Percentiles rank a stretch among this genome's conserved stretches.
Evolutionary conservation across 108 stramenopile genomes (phyloP).

Genomic region (Epithemia pelagica): DNA sequence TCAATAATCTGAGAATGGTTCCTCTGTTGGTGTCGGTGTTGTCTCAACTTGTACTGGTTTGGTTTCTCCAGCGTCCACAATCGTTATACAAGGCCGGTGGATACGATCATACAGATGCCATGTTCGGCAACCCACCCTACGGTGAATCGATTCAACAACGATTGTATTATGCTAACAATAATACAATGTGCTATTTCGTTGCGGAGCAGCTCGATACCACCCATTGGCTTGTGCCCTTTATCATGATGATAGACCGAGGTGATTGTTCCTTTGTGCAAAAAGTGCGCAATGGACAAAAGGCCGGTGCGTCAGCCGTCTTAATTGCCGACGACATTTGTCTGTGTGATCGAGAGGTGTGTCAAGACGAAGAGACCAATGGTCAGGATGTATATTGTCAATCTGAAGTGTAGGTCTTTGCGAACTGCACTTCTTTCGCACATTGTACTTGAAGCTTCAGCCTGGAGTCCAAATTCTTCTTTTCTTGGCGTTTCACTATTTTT

Average conservation of each 20-base stretch:
- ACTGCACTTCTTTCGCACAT: slow-evolving; percentile 86
- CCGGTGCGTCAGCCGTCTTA: slow-evolving; percentile 85
- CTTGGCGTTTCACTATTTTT: no score
- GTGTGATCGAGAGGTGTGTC: slow-evolving; percentile 41
- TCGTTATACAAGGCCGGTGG: slow-evolving; percentile 32
- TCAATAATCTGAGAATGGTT: no score
- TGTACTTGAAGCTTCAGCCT: slow-evolving; percentile 85
- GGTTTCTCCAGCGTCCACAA: slow-evolving; percentile 9
- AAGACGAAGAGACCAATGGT: slow-evolving; percentile 21
- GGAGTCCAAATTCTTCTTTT: no score
- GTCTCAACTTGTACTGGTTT: no score
- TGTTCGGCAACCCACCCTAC: slow-evolving; percentile 90
- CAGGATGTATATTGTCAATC: slow-evolving; percentile 51
- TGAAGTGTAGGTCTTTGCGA: slow-evolving; percentile 89
- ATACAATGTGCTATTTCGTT: slow-evolving; percentile 63
- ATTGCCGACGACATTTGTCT: slow-evolving; percentile 91
- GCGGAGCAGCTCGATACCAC: no score
- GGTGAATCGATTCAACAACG: slow-evolving; percentile 85
- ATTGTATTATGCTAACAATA: slow-evolving; percentile 74
- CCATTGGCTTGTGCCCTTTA: slow-evolving; percentile 70
- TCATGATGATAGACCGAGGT: no score
- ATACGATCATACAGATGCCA: slow-evolving; percentile 87
- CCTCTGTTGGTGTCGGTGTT: no score
- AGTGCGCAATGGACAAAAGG: slow-evolving; percentile 82
- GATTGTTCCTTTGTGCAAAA: no score